These are phyloP conservation scores for Kalmusia sp. DNA, from an alignment of 2,329 filamentous ascomycete species.

Conservation along the genomic window DNA sequence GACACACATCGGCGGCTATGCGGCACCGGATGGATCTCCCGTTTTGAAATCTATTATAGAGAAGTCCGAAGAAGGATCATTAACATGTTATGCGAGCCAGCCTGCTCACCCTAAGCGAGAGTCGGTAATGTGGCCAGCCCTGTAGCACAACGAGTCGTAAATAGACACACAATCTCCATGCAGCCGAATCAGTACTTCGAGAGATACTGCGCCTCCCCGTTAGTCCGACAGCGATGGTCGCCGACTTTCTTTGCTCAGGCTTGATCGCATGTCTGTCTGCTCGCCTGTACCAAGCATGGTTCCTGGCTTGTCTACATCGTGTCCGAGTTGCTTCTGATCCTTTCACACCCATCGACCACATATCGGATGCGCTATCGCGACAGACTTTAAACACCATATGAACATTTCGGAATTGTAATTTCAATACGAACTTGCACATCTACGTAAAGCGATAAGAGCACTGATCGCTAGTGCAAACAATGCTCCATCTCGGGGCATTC, in stretches of 20 bases:
- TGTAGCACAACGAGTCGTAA: background rate
- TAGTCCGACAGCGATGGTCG: background rate
- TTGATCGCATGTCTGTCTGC: background rate
- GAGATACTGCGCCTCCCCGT: conserved; percentile 1
- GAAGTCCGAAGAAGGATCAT: conserved; percentile 2
- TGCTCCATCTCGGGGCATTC: conserved; percentile 38
- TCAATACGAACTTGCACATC: background rate
- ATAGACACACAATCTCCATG: background rate
- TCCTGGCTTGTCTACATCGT: background rate
- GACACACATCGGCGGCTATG: background rate
- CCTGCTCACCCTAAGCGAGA: background rate
- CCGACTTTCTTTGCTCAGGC: background rate
- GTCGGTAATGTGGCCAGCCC: background rate
- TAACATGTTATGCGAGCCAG: background rate
- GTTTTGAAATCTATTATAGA: background rate
- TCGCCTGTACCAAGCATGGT: background rate
- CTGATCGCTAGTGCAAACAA: conserved; percentile 16
- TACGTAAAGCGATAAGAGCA: background rate
- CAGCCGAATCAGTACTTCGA: background rate
- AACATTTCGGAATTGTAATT: too few species aligned
- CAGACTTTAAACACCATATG: too few species aligned
- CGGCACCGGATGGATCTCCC: background rate
- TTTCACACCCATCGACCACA: too few species aligned
- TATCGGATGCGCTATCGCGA: too few species aligned
- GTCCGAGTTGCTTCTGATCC: background rate